Conservation (phyloP, 257 asterid genomes). For the Cynanchum wilfordii region DNA sequence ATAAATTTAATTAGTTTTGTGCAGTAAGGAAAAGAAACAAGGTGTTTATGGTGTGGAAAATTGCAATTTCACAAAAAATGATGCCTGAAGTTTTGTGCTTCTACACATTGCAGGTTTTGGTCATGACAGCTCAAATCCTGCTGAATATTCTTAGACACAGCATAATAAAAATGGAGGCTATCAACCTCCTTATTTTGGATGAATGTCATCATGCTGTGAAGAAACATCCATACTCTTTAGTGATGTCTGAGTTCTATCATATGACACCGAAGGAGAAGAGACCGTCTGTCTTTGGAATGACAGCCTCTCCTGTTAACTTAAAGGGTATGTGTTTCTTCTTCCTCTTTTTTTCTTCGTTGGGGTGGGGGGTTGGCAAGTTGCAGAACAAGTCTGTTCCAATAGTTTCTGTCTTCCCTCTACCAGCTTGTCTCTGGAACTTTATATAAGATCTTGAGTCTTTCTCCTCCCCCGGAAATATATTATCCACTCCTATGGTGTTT, state of each 20-base stretch:
- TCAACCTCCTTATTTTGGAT: slow-evolving; percentile 85
- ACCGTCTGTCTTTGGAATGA: slow-evolving; percentile 98
- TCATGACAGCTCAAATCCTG: slow-evolving; percentile 99
- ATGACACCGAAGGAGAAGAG: slow-evolving; percentile 83
- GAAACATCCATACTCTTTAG: slow-evolving; percentile 97
- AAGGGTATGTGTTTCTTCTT: slow-evolving; percentile 49
- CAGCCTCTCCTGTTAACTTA: slow-evolving; percentile 99
- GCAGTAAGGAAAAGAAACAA: no score
- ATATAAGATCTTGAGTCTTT: not conserved
- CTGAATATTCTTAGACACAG: slow-evolving; percentile 96
- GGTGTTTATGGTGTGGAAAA: no score
- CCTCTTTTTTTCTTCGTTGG: not conserved
- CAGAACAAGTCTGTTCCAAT: not conserved
- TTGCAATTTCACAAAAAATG: not conserved
- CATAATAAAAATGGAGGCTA: slow-evolving; percentile 90
- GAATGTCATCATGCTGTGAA: slow-evolving; percentile 99
- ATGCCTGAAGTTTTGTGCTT: slow-evolving; percentile 16
- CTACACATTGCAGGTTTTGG: slow-evolving; percentile 69
- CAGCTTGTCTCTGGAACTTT: not conserved
- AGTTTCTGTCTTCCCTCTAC: not conserved
- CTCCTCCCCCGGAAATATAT: not conserved
- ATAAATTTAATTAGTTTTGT: no score
- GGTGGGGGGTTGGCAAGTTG: not conserved
- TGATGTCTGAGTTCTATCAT: slow-evolving; percentile 98
- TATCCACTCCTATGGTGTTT: not conserved